phyloP scores from a whole-genome alignment of 1,284 basidiomycete species.

The Boletus semigastroideus region DNA sequence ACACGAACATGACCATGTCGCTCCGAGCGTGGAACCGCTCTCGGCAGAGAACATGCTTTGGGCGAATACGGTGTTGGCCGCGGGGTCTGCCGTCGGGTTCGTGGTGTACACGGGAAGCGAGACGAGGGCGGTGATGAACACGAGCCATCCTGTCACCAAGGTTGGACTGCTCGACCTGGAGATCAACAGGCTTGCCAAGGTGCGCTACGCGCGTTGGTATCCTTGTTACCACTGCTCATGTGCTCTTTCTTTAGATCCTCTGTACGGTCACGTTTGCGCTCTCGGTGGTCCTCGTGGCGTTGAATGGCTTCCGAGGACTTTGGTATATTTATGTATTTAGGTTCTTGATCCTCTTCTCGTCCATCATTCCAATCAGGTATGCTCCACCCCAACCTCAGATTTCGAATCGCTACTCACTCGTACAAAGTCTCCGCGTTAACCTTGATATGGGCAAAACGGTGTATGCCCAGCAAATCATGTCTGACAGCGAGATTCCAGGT shows the following conservation, averaged over 20 bases:
- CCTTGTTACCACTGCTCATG: neutral
- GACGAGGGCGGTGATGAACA: slow-evolving; percentile 99
- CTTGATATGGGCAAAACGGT: slow-evolving; percentile 99
- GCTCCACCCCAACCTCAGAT: slow-evolving; percentile 24
- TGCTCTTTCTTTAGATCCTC: slow-evolving; percentile 65
- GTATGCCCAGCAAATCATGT: slow-evolving; percentile 94
- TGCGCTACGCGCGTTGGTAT: slow-evolving; percentile 37
- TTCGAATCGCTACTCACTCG: neutral
- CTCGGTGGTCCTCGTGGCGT: slow-evolving; percentile 87
- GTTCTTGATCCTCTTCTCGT: slow-evolving; percentile 97
- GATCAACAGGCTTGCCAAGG: slow-evolving; percentile 95
- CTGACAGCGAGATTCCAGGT: slow-evolving; percentile 87
- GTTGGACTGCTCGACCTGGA: slow-evolving; percentile 91
- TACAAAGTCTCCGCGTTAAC: slow-evolving; percentile 87
- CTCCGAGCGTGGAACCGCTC: slow-evolving; percentile 72
- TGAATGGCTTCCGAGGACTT: slow-evolving; percentile 94
- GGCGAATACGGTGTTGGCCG: slow-evolving; percentile 97
- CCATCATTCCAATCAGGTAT: slow-evolving; percentile 98
- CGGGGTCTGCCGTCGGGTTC: slow-evolving; percentile 90
- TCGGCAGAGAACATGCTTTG: slow-evolving; percentile 95
- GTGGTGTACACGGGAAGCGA: slow-evolving; percentile 95
- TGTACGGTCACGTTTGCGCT: slow-evolving; percentile 93
- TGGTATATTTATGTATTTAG: slow-evolving; percentile 98
- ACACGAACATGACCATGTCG: slow-evolving; percentile 31
- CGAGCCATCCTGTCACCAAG: slow-evolving; percentile 95